Evolutionary conservation across 805 yeast species (phyloP).

Genomic region (Kodamaea hsintzibuensis): DNA sequence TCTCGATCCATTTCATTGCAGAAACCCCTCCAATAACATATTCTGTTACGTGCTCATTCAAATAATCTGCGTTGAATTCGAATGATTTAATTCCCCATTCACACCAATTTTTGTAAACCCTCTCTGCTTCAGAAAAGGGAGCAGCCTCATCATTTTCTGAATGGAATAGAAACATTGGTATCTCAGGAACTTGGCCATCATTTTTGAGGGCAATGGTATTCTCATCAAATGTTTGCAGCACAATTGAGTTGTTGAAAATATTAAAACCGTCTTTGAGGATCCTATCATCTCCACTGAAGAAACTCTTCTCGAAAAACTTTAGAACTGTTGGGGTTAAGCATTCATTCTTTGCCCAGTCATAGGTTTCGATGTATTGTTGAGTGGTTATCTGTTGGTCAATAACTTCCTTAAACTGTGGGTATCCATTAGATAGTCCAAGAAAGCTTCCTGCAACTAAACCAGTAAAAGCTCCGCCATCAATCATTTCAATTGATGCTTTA

Average conservation of each 20-base stretch:
- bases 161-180: conserved; percentile 14
- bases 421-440: conserved; percentile 31
- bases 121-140: conserved; percentile 7
- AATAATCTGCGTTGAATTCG: conserved; percentile 7
- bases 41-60: conserved; percentile 18
- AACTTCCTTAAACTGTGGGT: conserved; percentile 18
- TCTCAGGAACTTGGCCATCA: conserved; percentile 10
- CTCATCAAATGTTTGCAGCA: conserved; percentile 15
- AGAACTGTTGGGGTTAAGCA: neutral
- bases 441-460: conserved; percentile 32
- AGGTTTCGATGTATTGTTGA: neutral
- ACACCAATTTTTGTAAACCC: conserved; percentile 14
- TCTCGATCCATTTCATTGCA: conserved; percentile 20
- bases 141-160: conserved; percentile 12
- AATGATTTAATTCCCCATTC: conserved; percentile 8
- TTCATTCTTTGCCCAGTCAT: neutral
- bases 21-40: conserved; percentile 12
- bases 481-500: conserved; percentile 22
- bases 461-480: conserved; percentile 27
- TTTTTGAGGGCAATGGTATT: conserved; percentile 22
- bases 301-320: neutral
- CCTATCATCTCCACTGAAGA: conserved; percentile 15
- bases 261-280: conserved; percentile 17
- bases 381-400: neutral
- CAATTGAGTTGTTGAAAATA: conserved; percentile 14